A percentile compares a stretch with the other conserved stretches of the same genome.
phyloP scores from a whole-genome alignment of 2,329 filamentous ascomycete genomes.

The Ploettnerulaceae sp. region DNA sequence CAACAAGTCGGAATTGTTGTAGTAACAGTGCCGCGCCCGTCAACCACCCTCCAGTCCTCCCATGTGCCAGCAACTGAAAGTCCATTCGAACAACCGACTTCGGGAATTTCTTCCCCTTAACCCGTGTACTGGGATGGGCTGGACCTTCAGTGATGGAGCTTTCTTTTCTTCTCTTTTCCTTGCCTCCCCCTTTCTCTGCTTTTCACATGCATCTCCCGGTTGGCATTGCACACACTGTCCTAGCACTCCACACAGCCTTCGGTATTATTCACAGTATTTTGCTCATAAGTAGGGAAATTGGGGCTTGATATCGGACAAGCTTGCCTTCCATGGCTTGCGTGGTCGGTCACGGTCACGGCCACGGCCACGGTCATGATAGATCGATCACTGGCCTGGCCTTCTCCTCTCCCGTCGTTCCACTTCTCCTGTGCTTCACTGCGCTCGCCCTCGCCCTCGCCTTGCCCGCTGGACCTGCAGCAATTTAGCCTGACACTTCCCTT shows the following conservation, averaged over 20 bases:
- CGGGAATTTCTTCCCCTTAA: not conserved
- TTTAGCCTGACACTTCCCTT: slow-evolving; percentile 5
- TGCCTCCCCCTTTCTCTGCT: not conserved
- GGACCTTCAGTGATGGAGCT: not conserved
- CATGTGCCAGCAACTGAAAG: not conserved
- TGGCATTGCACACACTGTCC: not conserved
- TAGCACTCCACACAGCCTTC: no score
- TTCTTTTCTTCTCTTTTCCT: not conserved
- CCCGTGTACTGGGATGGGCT: not conserved
- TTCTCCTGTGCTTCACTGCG: not conserved
- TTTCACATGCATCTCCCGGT: not conserved
- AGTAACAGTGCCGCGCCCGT: no score
- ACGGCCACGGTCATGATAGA: no score
- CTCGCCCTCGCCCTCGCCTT: not conserved
- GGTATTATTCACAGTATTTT: no score
- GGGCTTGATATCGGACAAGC: no score
- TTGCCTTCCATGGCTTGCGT: no score
- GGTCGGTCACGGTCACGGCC: no score
- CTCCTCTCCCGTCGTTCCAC: not conserved
- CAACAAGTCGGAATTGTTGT: no score
- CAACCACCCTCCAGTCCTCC: no score
- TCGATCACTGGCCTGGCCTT: not conserved
- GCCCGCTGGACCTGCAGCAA: slow-evolving; percentile 9
- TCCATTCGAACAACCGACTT: not conserved
- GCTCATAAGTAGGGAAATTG: no score